Conservation (phyloP, 1,139 yeast genomes). For the Scheffersomyces illinoinensis region DNA sequence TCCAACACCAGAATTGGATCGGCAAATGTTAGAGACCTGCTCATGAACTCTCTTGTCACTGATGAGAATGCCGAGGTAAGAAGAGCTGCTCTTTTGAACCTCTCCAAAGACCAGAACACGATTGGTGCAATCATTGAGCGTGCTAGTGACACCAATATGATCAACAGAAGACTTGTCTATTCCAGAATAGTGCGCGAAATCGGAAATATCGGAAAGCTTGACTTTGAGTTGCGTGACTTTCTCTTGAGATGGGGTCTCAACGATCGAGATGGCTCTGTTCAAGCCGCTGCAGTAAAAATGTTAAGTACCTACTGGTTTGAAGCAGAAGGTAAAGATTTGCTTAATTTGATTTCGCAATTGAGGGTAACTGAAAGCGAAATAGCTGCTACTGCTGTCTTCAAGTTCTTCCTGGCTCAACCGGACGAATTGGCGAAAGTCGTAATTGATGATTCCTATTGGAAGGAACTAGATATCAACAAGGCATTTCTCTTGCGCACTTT, state of each 20-base stretch:
- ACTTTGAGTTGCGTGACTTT: conserved; percentile 61
- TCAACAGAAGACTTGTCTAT: conserved; percentile 73
- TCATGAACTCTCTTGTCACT: conserved; percentile 60
- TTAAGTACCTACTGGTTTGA: conserved; percentile 74
- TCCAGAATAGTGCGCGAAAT: conserved; percentile 67
- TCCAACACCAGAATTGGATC: conserved; percentile 23
- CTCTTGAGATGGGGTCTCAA: conserved; percentile 81
- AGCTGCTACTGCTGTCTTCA: conserved; percentile 66
- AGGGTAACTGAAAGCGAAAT: conserved; percentile 66
- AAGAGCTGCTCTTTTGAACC: conserved; percentile 74
- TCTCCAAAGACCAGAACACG: conserved; percentile 56
- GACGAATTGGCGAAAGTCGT: conserved; percentile 61
- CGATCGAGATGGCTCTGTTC: conserved; percentile 79
- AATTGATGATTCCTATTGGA: conserved; percentile 66
- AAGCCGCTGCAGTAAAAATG: conserved; percentile 71
- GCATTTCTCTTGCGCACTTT: conserved; percentile 72
- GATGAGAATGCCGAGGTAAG: conserved; percentile 91
- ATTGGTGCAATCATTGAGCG: conserved; percentile 69
- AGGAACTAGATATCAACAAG: conserved; percentile 68
- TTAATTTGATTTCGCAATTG: conserved; percentile 68
- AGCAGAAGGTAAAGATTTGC: conserved; percentile 65
- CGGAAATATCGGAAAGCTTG: conserved; percentile 65
- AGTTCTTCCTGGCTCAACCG: conserved; percentile 60
- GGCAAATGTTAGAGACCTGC: conserved; percentile 43
- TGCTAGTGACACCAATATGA: conserved; percentile 75